Base-by-base conservation (phyloP, 768 basidiomycete genomes). In the Tulasnella sp. region DNA sequence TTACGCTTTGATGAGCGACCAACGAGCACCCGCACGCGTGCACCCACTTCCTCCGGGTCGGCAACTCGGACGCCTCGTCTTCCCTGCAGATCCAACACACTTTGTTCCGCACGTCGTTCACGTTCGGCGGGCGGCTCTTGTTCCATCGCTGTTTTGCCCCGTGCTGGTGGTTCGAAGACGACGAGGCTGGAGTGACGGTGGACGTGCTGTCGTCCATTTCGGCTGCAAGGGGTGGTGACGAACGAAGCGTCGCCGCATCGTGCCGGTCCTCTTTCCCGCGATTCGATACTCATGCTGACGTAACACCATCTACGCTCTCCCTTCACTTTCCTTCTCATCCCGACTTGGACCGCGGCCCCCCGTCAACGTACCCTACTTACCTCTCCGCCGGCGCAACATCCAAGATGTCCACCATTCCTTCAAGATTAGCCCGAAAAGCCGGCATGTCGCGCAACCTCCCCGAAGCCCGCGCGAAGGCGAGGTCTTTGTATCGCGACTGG, bases 401-500 rank as follows among this genome's bases (percentile, higher is more conserved):
- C 8, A 7, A 62, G 37, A 90, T 90, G 88, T 86, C 88, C 3
- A 97, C 93, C 65, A 98, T 98, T 79, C 95, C 96, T 19, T 81
- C 94, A 47, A 89, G 96, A 42, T 86, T 99, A 9, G 92, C 96
- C 19, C 88, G 86, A 75, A 78, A 87, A 5, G 85, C 90, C 3
- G 83, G 84, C 41, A 80, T 84, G n/a, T 92, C 92, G 0, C 77
- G 81, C 26, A 83, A 77, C 73, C 78, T 83, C 6, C 80, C 82
- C n/a, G 87, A 91, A 64, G 88, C 92, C 6, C 87, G 90, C 36
- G 81, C 81, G 26, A 85, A 92, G 39, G 88, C 87, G 11, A 81
- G 94, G 22, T 83, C 89, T 62, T 85, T 97, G 14, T 99, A 98
- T 83, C 84, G 95, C 73, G 89, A 88, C 79, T 99, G 96, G 96